Evolutionary conservation across 2,329 filamentous ascomycete genomes (phyloP), one percentile per base, ranked within the genome.

Genomic region (Fusarium foetens): DNA sequence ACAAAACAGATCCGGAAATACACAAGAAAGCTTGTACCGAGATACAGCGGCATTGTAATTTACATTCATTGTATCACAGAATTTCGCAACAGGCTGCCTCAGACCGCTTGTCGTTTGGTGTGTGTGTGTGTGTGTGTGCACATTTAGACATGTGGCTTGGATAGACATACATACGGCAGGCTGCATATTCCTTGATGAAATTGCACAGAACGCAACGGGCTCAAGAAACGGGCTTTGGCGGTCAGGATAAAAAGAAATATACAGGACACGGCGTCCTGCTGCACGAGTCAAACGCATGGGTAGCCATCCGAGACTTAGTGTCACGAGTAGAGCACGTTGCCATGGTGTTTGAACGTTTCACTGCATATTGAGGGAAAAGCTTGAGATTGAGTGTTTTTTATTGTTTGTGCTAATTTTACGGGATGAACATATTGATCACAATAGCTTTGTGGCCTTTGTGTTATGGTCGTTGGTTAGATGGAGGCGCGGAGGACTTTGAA

Each of bases 401-500:
- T 54, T 36, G 23, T 35, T 25, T 68, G 33, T 33, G 33, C 39
- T 33, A 45, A 45, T 25, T 55, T 25, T 10, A n/a, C 11, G 10
- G n/a, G 14, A n/a, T 43, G 21, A n/a, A 23, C 4, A 31, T 36
- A 21, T 25, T 46, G 23, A 49, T 31, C 35, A 17, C 43, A 27
- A 49, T 43, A 19, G 16, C 21, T 31, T 36, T n/a, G 25, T 33
- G n/a, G 16, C 5, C 12, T 36, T 29, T 5, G 16, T 36, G 31
- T 29, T 49, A 49, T 49, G 31, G 29, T 58, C 13, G 33, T 14
- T 21, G 19, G 6, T 39, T 79, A 85, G 64, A 86, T 77, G 8
- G 82, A 81, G 21, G 84, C 83, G 67, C 79, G 81, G 58, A 86
- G 80, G 23, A 82, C 77, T 76, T 83, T 82, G 79, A 86, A 86